These are phyloP conservation scores for Cercospora sesami DNA, from an alignment of 2,329 filamentous ascomycete species.

Conservation along the genomic window DNA sequence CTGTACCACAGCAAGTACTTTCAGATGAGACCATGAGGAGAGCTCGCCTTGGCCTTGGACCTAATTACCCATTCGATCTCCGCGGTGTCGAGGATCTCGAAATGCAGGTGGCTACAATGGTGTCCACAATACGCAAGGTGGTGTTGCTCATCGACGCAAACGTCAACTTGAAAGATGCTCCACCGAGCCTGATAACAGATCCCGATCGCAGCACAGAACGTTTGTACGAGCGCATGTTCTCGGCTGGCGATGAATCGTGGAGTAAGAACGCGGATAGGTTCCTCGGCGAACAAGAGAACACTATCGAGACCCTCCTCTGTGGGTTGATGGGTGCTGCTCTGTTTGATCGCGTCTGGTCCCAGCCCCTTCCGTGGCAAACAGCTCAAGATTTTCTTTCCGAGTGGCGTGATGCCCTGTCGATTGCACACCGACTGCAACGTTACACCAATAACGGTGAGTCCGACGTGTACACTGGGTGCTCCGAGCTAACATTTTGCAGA, in stretches of 20 bases:
- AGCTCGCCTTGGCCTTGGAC: too few relatives aligned
- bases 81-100: too few relatives aligned
- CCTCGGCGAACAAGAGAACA: background rate
- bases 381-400: background rate
- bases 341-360: background rate
- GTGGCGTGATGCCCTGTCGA: background rate
- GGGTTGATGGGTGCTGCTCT: background rate
- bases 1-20: too few relatives aligned
- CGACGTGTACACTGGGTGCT: background rate
- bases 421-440: background rate
- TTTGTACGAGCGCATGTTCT: background rate
- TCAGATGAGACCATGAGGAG: too few relatives aligned
- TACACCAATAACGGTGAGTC: too few relatives aligned
- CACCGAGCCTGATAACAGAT: background rate
- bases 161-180: background rate
- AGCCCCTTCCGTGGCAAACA: background rate
- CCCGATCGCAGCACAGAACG: background rate
- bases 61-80: too few relatives aligned
- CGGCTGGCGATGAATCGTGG: background rate
- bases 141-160: background rate
- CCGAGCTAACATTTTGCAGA: background rate
- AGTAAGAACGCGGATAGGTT: background rate
- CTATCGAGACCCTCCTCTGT: background rate
- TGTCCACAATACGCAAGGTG: background rate
- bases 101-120: too few relatives aligned